A percentile compares a stretch with the other conserved stretches of the same genome.
Conservation (phyloP, 2,329 filamentous ascomycete species). For the Septoria petroselini region DNA sequence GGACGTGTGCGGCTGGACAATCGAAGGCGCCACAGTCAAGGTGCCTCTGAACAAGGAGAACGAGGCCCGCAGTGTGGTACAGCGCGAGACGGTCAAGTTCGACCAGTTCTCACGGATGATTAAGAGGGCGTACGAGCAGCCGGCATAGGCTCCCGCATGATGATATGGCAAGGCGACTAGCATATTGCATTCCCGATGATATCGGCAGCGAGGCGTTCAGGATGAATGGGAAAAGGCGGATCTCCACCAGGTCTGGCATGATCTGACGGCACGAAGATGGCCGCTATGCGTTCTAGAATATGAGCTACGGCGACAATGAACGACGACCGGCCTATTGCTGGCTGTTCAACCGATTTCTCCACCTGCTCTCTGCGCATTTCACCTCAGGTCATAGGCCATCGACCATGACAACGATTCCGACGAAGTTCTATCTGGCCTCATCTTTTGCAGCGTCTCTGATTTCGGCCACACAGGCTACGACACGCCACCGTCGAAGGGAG, state of each 20-base stretch:
- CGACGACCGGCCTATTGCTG: not conserved
- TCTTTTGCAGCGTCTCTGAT: too few relatives aligned
- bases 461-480: too few relatives aligned
- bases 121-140: conserved; percentile 81
- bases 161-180: not conserved
- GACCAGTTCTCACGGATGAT: conserved; percentile 81
- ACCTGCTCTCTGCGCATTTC: too few relatives aligned
- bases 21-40: conserved; percentile 65
- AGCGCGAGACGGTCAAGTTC: conserved; percentile 90
- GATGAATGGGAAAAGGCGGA: conserved; percentile 12
- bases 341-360: too few relatives aligned
- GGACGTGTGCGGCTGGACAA: conserved; percentile 71
- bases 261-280: conserved; percentile 4
- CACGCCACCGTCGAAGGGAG: too few relatives aligned
- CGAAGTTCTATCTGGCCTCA: too few relatives aligned
- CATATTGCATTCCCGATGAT: conserved; percentile 6
- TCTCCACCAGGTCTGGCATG: conserved; percentile 10
- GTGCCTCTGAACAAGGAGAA: conserved; percentile 95
- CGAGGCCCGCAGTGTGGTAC: conserved; percentile 92
- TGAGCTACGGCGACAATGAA: not conserved
- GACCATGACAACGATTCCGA: too few relatives aligned
- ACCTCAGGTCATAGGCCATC: too few relatives aligned
- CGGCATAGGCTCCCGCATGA: conserved; percentile 43
- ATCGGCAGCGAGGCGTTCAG: conserved; percentile 20
- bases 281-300: not conserved